Conservation (phyloP, 2,329 filamentous ascomycete genomes). For the Aspergillus fischeri region DNA sequence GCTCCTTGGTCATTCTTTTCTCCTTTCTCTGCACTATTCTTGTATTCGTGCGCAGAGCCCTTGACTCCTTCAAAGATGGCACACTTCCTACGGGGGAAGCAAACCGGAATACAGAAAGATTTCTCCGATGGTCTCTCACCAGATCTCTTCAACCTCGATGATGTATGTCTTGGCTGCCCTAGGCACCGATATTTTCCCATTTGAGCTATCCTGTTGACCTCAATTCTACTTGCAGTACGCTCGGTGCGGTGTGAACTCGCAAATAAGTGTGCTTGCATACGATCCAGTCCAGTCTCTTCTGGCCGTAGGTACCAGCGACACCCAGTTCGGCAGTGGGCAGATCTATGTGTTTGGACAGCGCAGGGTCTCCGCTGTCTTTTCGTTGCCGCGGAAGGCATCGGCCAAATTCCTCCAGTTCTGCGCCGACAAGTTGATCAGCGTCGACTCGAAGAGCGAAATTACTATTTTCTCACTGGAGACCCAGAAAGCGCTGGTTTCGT, state of each 20-base stretch:
- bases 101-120: constrained; percentile 88
- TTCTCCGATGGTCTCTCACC: constrained; percentile 76
- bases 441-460: constrained; percentile 83
- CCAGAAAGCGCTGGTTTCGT: constrained; percentile 62
- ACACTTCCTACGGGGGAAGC: constrained; percentile 84
- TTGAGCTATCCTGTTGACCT: constrained; percentile 1
- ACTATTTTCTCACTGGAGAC: constrained; percentile 75
- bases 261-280: constrained; percentile 75
- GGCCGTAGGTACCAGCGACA: constrained; percentile 85
- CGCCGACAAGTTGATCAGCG: constrained; percentile 75
- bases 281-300: constrained; percentile 91
- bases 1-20: constrained; percentile 7
- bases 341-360: constrained; percentile 85
- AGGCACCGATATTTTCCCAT: constrained; percentile 21
- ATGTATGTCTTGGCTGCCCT: constrained; percentile 50
- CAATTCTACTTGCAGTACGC: constrained; percentile 47
- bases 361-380: constrained; percentile 71
- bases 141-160: constrained; percentile 76
- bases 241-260: constrained; percentile 76
- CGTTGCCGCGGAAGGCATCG: constrained; percentile 67
- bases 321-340: constrained; percentile 77
- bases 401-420: constrained; percentile 78
- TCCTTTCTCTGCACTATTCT: not conserved
- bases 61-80: constrained; percentile 57
- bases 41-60: constrained; percentile 1